Evolutionary conservation across 208 protist species (phyloP).

Genomic region (Wallacemonas sp.): DNA sequence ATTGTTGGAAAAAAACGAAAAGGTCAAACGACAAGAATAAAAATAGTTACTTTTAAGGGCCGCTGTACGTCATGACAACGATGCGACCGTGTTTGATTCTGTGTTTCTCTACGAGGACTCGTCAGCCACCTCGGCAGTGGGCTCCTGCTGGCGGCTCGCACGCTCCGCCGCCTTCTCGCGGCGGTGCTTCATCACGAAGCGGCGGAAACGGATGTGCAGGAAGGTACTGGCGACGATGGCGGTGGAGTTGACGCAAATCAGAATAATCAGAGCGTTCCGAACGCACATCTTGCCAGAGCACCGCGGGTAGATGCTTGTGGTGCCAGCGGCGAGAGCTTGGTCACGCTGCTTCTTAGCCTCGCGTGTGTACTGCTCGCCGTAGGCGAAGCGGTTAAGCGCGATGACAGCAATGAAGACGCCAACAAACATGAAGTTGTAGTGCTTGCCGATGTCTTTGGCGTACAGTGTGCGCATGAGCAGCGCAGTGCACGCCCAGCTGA

Average conservation of each 20-base stretch:
- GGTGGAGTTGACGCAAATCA: conserved; percentile 48
- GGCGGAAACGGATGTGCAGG: conserved; percentile 51
- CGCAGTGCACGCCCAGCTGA: conserved; percentile 53
- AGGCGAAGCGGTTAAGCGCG: conserved; percentile 64
- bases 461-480: conserved; percentile 46
- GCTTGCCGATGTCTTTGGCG: conserved; percentile 68
- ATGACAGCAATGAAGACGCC: conserved; percentile 55
- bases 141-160: neutral
- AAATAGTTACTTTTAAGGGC: neutral
- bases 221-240: conserved; percentile 36
- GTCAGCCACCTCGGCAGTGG: neutral
- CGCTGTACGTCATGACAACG: neutral
- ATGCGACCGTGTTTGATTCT: too few relatives aligned
- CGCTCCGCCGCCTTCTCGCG: neutral
- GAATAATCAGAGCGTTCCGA: conserved; percentile 35
- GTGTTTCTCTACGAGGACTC: neutral
- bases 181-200: conserved; percentile 42
- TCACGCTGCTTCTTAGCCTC: conserved; percentile 40
- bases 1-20: neutral
- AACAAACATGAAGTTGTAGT: conserved; percentile 73
- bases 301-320: conserved; percentile 28
- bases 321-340: conserved; percentile 16
- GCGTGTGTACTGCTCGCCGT: conserved; percentile 58
- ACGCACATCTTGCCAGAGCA: conserved; percentile 50
- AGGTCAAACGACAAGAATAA: conserved; percentile 1